Base-by-base conservation (phyloP, 2,329 filamentous ascomycete genomes). In the Cordyceps pruinosa region DNA sequence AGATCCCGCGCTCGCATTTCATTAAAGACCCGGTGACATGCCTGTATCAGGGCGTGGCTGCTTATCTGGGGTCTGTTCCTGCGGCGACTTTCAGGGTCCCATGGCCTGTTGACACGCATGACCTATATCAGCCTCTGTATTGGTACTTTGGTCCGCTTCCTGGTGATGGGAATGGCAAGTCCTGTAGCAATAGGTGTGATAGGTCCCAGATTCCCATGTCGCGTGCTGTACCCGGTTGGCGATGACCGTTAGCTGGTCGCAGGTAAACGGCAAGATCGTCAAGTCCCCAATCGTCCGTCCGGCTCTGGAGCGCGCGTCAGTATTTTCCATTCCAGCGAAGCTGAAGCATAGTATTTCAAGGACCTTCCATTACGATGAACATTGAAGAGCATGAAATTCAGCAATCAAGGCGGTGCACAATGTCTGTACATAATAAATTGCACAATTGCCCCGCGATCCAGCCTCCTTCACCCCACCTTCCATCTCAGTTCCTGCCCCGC, bases 361-460 rank as follows among this genome's bases (percentile, higher is more conserved):
- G n/a, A n/a, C n/a, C n/a, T n/a, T n/a, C n/a, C n/a, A n/a, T n/a
- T n/a, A n/a, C n/a, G n/a, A n/a, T n/a, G n/a, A n/a, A n/a, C n/a
- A n/a, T n/a, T n/a, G 10, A 32, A 32, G 5, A 32, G 10, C 5
- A 35, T 35, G 7, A 9, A 4, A 15, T 35, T 6, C 34, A 35
- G 8, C 41, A 21, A 12, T 21, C 26, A 10, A 41, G n/a, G 48
- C n/a, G 28, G 49, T n/a, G 26, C 17, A 12, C 13, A 5, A 35
- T 48, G 25, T 2, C 26, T 44, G 39, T 34, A 35, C 39, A 25
- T 44, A 15, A 23, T 47, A 19, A 23, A 41, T 15, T 51, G 19
- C 25, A 28, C 48, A 4, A 51, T 7, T 53, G 28, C 50, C 50
- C 50, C 50, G 50, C 50, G 50, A 44, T 53, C 50, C 35, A 21